phyloP scores from a whole-genome alignment of 2,329 filamentous ascomycete genomes.

The Stemphylium lycopersici region DNA sequence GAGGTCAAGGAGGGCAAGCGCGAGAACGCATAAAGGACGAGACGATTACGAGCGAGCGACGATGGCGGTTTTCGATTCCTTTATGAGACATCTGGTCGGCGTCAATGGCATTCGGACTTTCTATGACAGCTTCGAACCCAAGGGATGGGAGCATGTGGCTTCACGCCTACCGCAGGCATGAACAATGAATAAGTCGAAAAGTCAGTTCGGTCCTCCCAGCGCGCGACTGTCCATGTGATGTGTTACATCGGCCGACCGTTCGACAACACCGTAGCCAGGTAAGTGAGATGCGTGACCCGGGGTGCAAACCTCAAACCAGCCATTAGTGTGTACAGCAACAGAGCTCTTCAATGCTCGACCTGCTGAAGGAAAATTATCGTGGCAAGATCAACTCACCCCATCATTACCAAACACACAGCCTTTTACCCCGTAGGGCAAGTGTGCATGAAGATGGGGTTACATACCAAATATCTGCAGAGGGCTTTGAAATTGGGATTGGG shows the following conservation, averaged over 20 bases:
- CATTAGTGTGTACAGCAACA: conserved; percentile 77
- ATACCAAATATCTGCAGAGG: conserved; percentile 42
- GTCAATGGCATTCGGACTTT: conserved; percentile 51
- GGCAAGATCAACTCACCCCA: conserved; percentile 63
- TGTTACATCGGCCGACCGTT: conserved; percentile 14
- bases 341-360: conserved; percentile 63
- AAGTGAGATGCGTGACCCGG: conserved; percentile 19
- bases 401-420: conserved; percentile 71
- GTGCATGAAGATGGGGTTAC: conserved; percentile 70
- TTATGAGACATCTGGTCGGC: conserved; percentile 50
- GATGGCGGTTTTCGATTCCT: conserved; percentile 47
- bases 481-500: conserved; percentile 2
- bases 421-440: conserved; percentile 58
- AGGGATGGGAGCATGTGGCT: conserved; percentile 37
- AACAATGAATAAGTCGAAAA: conserved; percentile 48
- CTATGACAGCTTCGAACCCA: conserved; percentile 45
- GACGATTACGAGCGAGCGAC: conserved; percentile 39
- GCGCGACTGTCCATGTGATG: conserved; percentile 32
- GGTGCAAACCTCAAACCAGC: conserved; percentile 45
- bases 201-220: conserved; percentile 29
- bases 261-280: conserved; percentile 2
- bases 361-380: conserved; percentile 72
- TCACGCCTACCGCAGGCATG: conserved; percentile 44
- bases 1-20: conserved; percentile 97
- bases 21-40: conserved; percentile 72